Conservation (phyloP, 257 asterid genomes). For the Leonotis leonurus region DNA sequence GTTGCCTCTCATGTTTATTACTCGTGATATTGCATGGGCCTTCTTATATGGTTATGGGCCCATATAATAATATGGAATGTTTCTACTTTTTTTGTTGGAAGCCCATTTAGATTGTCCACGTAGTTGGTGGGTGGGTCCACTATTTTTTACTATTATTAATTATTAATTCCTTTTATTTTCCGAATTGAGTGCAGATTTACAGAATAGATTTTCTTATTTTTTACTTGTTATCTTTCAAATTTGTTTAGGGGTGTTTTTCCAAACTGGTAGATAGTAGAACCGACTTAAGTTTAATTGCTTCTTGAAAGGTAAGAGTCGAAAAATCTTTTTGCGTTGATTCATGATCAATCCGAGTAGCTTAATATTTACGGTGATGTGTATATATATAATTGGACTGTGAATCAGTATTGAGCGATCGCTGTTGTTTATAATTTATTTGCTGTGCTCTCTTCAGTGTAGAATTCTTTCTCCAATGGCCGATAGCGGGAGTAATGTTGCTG, state of each 20-base stretch:
- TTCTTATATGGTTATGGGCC: neutral
- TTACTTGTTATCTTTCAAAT: no score
- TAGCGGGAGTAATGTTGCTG: neutral
- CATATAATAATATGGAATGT: neutral
- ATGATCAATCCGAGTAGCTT: neutral
- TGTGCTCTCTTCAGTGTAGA: neutral
- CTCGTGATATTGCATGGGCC: neutral
- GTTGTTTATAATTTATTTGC: neutral
- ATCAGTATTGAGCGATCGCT: neutral
- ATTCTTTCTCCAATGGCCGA: slow-evolving; percentile 27
- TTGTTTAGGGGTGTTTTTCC: no score
- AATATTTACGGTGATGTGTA: neutral
- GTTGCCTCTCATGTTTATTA: neutral
- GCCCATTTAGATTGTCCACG: neutral
- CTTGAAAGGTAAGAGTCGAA: no score
- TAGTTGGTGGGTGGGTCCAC: neutral
- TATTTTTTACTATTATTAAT: no score
- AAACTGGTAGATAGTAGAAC: no score
- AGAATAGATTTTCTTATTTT: no score
- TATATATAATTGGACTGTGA: neutral
- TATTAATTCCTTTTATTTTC: no score
- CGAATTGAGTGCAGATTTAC: no score
- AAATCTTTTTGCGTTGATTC: no score
- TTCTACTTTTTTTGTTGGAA: neutral
- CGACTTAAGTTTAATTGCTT: no score